Evolutionary conservation across 2,329 filamentous ascomycete genomes (phyloP), one percentile per base, ranked within the genome.

Genomic region (Clonostachys rhizophaga): DNA sequence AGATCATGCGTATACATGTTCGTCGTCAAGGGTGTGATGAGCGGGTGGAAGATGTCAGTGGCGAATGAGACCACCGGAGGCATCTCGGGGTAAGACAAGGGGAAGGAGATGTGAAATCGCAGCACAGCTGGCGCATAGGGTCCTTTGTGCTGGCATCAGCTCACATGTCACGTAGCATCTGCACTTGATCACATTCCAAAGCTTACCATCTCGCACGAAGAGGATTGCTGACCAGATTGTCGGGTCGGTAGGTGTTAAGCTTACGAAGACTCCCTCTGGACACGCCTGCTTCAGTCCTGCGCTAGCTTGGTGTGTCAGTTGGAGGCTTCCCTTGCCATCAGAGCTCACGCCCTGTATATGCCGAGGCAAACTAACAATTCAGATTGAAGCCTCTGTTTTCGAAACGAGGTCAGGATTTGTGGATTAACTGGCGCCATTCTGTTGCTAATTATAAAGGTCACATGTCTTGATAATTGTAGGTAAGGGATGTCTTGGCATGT

Each of bases 11-110:
- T 87, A 71, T 95, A 95, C 61, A 89, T 94, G 68, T 96, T 95
- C 5, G 90, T 96, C n/a, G 91, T 96, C 51, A 95, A 76, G 36
- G 94, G 91, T 8, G 91, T 91, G 55, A 97, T 85, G 40, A 99
- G 76, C 16, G 92, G 92, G 64, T 99, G 92, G 65, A 97, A 99
- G 55, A 97, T 86, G 63, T 97, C 92, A 55, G 89, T 95, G 42
- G 83, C 81, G 66, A 99, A 96, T 47, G 86, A 92, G 54, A 99
- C 82, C 16, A 91, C 75, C 10, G 94, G 94, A 44, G 92, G 89
- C 17, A 89, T 70, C 45, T 76, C 70, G 12, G 92, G 92, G 63
- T 95, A 96, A 37, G 79, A 77, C 50, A 86, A 76, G 35, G 91
- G 89, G 58, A 97, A 97, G 20, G 85, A 86, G 54, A 97, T 87